phyloP scores from a whole-genome alignment of 2,329 filamentous ascomycete species.

The Cytospora chrysosperma region DNA sequence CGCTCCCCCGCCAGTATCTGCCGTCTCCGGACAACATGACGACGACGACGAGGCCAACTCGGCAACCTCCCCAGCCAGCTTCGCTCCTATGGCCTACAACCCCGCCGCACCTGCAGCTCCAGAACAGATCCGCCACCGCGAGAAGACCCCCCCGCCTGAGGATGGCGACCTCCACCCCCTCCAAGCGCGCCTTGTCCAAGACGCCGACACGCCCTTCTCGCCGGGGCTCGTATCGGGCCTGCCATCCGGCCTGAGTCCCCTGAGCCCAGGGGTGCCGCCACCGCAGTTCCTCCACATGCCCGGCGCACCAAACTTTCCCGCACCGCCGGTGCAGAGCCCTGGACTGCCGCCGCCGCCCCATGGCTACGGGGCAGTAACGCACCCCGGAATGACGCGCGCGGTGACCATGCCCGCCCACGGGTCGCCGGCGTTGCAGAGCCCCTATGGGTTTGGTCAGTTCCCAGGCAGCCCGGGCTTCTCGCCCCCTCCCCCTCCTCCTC shows the following conservation, averaged over 20 bases:
- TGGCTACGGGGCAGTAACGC: constrained; percentile 40
- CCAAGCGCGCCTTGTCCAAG: constrained; percentile 56
- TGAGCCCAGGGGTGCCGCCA: constrained; percentile 40
- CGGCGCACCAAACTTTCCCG: constrained; percentile 41
- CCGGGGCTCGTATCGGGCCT: constrained; percentile 40
- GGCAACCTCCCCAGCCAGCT: constrained; percentile 39
- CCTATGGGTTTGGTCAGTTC: constrained; percentile 45
- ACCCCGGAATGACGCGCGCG: constrained; percentile 48
- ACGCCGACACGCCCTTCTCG: constrained; percentile 53
- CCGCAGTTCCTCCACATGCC: constrained; percentile 40
- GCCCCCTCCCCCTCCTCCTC: constrained; percentile 38
- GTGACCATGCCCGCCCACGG: constrained; percentile 49
- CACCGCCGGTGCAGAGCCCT: constrained; percentile 39
- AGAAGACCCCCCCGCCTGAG: constrained; percentile 77
- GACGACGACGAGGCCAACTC: constrained; percentile 32
- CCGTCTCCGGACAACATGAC: constrained; percentile 31
- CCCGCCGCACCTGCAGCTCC: constrained; percentile 75
- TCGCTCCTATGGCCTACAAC: constrained; percentile 71
- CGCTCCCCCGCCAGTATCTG: constrained; percentile 42
- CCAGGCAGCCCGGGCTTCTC: constrained; percentile 45
- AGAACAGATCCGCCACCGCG: constrained; percentile 68
- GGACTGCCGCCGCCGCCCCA: constrained; percentile 40
- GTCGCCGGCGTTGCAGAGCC: constrained; percentile 41
- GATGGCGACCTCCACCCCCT: constrained; percentile 62
- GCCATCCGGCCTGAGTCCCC: constrained; percentile 46